Conservation (phyloP, 805 yeast species). For the Suhomyces tanzawaensis region DNA sequence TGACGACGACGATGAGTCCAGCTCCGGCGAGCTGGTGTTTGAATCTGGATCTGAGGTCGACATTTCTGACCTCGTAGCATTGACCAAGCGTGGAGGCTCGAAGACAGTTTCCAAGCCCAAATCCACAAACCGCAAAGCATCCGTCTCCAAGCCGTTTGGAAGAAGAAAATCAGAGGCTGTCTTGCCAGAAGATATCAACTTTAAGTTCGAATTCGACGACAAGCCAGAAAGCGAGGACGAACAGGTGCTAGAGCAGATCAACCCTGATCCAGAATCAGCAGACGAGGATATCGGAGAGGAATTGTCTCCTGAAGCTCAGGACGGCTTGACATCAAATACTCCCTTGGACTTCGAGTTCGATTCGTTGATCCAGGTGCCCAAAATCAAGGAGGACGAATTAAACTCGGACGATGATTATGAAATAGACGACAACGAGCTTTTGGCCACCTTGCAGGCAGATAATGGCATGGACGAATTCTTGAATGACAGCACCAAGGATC, state of each 20-base stretch:
- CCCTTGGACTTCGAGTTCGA: conserved; percentile 30
- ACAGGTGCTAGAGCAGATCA: neutral
- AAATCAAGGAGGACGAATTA: conserved; percentile 46
- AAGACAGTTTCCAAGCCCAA: conserved; percentile 1
- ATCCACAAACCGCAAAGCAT: conserved; percentile 4
- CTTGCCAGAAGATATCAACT: conserved; percentile 42
- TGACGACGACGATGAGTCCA: neutral
- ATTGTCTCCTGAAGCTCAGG: conserved; percentile 7
- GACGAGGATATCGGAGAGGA: conserved; percentile 68
- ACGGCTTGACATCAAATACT: neutral
- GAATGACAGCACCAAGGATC: conserved; percentile 8
- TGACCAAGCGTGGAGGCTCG: conserved; percentile 2
- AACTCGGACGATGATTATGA: conserved; percentile 67
- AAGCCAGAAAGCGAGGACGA: conserved; percentile 16
- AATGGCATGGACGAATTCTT: conserved; percentile 42
- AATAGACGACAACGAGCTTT: conserved; percentile 47
- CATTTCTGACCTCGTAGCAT: conserved; percentile 8
- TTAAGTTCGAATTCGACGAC: conserved; percentile 43
- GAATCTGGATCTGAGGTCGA: conserved; percentile 9
- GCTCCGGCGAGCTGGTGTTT: conserved; percentile 4
- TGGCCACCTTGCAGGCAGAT: conserved; percentile 48
- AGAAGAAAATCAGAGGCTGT: conserved; percentile 38
- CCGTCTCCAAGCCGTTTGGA: conserved; percentile 22
- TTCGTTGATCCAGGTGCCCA: conserved; percentile 47
- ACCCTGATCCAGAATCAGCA: conserved; percentile 29